Evolutionary conservation across 139 green algal genomes (phyloP), one percentile per base, ranked within the genome.

Genomic region (Spirogloea muscicola): DNA sequence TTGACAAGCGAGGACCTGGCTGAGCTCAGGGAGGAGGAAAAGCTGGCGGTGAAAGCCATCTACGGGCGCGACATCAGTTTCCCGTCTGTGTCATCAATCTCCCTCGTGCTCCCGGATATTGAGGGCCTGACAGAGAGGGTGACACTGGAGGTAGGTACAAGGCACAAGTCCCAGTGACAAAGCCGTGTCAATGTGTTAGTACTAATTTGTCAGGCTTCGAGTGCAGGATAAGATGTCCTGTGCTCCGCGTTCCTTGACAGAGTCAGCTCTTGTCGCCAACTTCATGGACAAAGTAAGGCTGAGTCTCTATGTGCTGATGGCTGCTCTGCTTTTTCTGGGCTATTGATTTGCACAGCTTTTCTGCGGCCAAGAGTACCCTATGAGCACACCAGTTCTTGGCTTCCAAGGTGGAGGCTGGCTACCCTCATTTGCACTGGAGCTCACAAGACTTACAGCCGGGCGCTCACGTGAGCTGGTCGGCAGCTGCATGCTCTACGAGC

Each of bases 21-120:
- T 29, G 38, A 74, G 46, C 60, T 58, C 58, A 16, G 39, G 49
- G 70, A 36, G 27, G 70, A 79, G n/a, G 70, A 79, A 5, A 10
- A 27, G 1, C 18, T 79, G 70, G 60, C 34, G 27, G 16, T 79
- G 38, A 31, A 79, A 31, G 70, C 70, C 5, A 79, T 79, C 43
- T 79, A 75, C 57, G 70, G 70, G 27, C 31, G 41, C 57, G 38
- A 74, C 37, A 25, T 64, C 4, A 64, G 3, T 33, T 2, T 27
- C 1, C 49, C 49, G 9, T 27, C 1, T 33, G 2, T 58, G 1
- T 10, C 49, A 25, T 27, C 7, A 1, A 6, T 2, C 3, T 31
- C 55, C 55, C 55, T 64, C 5, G 31, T 27, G 25, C 49, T 33
- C 49, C 49, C 31, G 49, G 49, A 37, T 27, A 58, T 58, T 10